Percentiles rank a stretch among this genome's conserved stretches.
These are phyloP conservation scores for Parachaetomium inaequale DNA, from an alignment of 495 filamentous ascomycete genomes.

Conservation along the genomic window DNA sequence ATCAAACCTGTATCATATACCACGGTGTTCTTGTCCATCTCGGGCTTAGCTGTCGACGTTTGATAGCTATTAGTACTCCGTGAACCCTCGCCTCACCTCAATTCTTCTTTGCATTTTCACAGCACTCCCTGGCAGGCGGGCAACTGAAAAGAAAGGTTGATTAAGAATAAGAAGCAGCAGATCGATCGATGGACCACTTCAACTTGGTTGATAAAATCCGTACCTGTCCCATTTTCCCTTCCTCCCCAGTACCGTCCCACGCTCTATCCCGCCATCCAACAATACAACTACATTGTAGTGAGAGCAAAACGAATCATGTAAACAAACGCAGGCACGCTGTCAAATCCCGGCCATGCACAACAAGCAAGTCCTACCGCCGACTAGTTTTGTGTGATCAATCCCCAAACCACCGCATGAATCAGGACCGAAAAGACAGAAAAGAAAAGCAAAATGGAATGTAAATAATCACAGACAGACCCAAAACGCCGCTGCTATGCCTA, in stretches of 20 bases:
- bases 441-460: background rate
- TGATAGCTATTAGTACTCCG: too few relatives aligned
- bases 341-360: background rate
- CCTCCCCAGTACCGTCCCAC: background rate
- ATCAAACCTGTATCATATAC: background rate
- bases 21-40: background rate
- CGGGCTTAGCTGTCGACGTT: too few relatives aligned
- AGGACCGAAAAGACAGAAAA: background rate
- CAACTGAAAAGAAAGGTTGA: too few relatives aligned
- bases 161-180: background rate
- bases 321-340: background rate
- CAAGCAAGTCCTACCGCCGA: background rate
- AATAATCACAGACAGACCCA: background rate
- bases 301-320: background rate
- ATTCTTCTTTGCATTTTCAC: background rate
- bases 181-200: background rate
- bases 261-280: background rate
- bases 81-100: too few relatives aligned
- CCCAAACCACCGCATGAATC: background rate
- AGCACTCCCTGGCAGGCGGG: too few relatives aligned
- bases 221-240: background rate
- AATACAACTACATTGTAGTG: background rate
- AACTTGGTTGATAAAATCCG: background rate
- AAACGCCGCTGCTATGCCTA: conserved; percentile 14
- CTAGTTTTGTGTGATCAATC: background rate